These are phyloP conservation scores for Aspergillus sp. DNA, from an alignment of 2,329 filamentous ascomycete genomes.

Conservation along the genomic window DNA sequence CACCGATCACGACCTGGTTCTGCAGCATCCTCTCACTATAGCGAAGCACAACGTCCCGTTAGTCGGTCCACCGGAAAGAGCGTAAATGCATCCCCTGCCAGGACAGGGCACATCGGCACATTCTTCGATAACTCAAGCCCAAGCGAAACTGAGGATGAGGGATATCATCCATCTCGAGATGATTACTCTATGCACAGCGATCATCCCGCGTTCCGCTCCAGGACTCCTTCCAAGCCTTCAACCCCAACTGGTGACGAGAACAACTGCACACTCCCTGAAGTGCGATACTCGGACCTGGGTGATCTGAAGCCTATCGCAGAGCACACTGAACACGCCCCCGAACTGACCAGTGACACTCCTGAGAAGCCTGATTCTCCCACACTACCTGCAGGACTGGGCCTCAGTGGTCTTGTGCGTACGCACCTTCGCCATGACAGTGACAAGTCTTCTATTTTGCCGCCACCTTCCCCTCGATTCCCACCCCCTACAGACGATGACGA, in stretches of 20 bases:
- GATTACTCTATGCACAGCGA: slow-evolving; percentile 33
- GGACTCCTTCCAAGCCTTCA: slow-evolving; percentile 32
- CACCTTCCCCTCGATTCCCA: slow-evolving; percentile 41
- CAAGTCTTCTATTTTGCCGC: slow-evolving; percentile 73
- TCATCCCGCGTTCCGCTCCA: slow-evolving; percentile 39
- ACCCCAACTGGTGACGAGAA: slow-evolving; percentile 28
- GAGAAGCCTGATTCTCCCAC: slow-evolving; percentile 70
- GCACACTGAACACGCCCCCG: slow-evolving; percentile 19
- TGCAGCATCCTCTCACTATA: slow-evolving; percentile 37
- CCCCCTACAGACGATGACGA: slow-evolving; percentile 30
- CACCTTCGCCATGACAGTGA: slow-evolving; percentile 82
- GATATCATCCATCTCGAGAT: slow-evolving; percentile 26
- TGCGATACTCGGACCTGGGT: slow-evolving; percentile 37
- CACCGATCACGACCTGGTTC: slow-evolving; percentile 39
- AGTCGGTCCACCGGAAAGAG: slow-evolving; percentile 28
- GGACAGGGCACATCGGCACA: slow-evolving; percentile 22
- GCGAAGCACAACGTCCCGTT: slow-evolving; percentile 27
- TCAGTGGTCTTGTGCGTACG: slow-evolving; percentile 79
- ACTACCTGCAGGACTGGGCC: slow-evolving; percentile 60
- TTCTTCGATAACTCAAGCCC: slow-evolving; percentile 38
- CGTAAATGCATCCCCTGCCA: slow-evolving; percentile 30
- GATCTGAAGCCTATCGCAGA: slow-evolving; percentile 44
- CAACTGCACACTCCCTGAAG: slow-evolving; percentile 32
- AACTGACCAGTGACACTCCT: slow-evolving; percentile 16
- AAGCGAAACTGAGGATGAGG: slow-evolving; percentile 42